Percentiles rank a stretch among this genome's conserved stretches.
phyloP scores from a whole-genome alignment of 2,329 filamentous ascomycete species.

The Fusarium sp. region DNA sequence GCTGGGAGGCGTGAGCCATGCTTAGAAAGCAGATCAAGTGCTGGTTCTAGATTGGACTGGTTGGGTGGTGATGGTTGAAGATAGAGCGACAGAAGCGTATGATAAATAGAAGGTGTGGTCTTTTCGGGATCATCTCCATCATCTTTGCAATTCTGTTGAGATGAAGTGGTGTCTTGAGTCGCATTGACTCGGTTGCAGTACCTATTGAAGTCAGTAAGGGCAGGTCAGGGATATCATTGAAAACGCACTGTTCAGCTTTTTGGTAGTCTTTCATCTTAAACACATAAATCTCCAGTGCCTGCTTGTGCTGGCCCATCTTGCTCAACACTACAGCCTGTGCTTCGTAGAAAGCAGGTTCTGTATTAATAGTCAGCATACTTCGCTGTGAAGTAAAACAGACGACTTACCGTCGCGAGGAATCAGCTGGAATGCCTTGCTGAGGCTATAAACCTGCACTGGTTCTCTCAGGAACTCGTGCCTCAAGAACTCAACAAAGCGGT shows the following conservation, averaged over 20 bases:
- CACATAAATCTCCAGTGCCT: conserved; percentile 96
- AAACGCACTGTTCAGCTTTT: conserved; percentile 89
- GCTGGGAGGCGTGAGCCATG: conserved; percentile 94
- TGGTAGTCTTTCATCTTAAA: conserved; percentile 88
- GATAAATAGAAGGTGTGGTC: conserved; percentile 82
- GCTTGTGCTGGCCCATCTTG: conserved; percentile 95
- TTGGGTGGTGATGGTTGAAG: conserved; percentile 82
- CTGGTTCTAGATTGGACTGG: conserved; percentile 78
- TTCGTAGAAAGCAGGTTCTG: conserved; percentile 90
- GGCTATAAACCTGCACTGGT: conserved; percentile 80
- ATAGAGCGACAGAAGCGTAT: conserved; percentile 89
- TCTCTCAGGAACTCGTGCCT: conserved; percentile 76
- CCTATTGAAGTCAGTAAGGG: conserved; percentile 56
- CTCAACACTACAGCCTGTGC: conserved; percentile 89
- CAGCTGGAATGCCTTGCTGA: conserved; percentile 78
- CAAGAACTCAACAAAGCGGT: conserved; percentile 79
- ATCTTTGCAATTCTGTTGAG: conserved; percentile 50
- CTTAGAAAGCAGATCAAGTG: conserved; percentile 86
- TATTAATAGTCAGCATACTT: conserved; percentile 17
- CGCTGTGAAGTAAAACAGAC: not conserved
- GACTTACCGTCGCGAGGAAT: conserved; percentile 81
- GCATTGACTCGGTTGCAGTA: conserved; percentile 91
- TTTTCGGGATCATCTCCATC: conserved; percentile 58
- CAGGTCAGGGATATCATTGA: not conserved
- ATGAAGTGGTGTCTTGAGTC: conserved; percentile 59